Base-by-base conservation (phyloP, 306 rosid genomes). In the Sicyos baderoa region DNA sequence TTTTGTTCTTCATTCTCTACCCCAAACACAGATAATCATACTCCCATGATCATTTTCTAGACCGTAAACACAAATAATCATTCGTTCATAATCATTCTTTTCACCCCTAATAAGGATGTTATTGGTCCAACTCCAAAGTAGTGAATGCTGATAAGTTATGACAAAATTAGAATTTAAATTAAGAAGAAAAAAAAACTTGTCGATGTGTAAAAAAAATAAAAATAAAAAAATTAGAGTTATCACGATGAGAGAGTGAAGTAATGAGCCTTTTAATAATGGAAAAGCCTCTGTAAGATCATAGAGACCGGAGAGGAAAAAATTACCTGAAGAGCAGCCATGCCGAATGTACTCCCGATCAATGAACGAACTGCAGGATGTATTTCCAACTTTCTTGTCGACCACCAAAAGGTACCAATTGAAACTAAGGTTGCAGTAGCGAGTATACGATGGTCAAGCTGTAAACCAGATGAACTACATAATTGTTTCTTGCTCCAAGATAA, bases 311-410 rank as follows among this genome's bases (percentile, higher is more conserved):
- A 51, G 74, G 53, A 78, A 76, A 53, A 29, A 57, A 69, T 55
- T 37, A 87, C 98, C 89, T 89, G 98, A 79, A 92, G 86, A 67
- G 78, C 81, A 40, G 95, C 85, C 93, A 92, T 89, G 83, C 96
- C 96, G 23, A 76, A 37, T 1, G 82, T 69, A 17, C 84, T 75
- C 75, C 89, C 89, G 5, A 87, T 78, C 75, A 87, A 70, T 79
- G 89, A 83, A 58, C 86, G 84, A 50, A 89, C 81, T 13, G 89
- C 89, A 25, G 95, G 98, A 59, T 92, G 96, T 60, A 88, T 58
- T 67, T 84, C 93, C 66, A 87, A 70, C 81, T 86, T 92, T 83
- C 92, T 86, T 14, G 97, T 83, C 54, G 81, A 78, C 90, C 77
- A 79, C 96, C 96, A 89, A 35, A 92, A 74, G 63, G 86, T 37